These are phyloP conservation scores for Picea abies DNA, from an alignment of 83 land plant genomes.

Conservation along the genomic window DNA sequence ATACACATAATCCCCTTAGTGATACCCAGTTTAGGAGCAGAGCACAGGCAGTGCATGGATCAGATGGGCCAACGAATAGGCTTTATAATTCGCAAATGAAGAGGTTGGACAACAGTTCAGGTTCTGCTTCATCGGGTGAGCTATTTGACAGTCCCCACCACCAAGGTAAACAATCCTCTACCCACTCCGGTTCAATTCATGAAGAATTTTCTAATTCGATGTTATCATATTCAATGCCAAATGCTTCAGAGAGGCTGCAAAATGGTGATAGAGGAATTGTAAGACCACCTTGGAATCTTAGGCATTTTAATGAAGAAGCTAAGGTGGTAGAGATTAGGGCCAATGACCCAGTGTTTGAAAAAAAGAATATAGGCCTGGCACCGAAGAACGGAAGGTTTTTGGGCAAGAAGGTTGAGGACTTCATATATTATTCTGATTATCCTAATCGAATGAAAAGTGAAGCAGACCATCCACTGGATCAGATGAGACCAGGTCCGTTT, in stretches of 20 bases:
- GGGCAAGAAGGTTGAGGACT: background rate
- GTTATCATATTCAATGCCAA: background rate
- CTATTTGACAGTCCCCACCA: background rate
- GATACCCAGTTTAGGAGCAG: background rate
- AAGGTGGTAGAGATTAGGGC: background rate
- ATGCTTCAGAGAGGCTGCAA: background rate
- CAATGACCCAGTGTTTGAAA: background rate
- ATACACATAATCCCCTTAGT: background rate
- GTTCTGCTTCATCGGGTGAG: conserved; percentile 8
- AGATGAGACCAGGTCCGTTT: background rate
- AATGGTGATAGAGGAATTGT: background rate
- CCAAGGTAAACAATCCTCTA: background rate
- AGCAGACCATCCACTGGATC: conserved; percentile 8
- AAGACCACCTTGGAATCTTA: background rate
- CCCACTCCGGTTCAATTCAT: background rate
- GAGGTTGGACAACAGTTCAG: background rate
- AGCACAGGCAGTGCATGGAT: background rate
- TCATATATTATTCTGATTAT: background rate
- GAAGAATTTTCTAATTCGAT: background rate
- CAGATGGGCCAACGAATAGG: background rate
- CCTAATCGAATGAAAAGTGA: background rate
- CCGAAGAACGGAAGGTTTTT: background rate
- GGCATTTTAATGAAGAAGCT: background rate
- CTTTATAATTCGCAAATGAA: background rate
- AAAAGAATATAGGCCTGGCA: background rate